Evolutionary conservation across 768 basidiomycete species (phyloP).

Genomic region (Agrocybe praecox): DNA sequence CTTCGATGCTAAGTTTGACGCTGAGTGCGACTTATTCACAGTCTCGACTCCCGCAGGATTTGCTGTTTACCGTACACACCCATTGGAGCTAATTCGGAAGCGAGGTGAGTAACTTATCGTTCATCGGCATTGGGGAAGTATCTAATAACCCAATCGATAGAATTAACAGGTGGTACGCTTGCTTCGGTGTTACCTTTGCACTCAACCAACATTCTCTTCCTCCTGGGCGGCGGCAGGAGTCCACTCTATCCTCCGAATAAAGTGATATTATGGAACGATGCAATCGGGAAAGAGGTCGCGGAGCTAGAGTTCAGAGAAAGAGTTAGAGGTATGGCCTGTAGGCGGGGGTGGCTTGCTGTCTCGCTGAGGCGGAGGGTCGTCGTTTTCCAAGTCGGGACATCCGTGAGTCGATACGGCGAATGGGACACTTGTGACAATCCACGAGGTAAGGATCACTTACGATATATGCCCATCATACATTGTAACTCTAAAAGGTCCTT

Average conservation of each 20-base stretch:
- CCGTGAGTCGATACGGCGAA: conserved; percentile 64
- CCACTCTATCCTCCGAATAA: conserved; percentile 92
- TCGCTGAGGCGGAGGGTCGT: conserved; percentile 79
- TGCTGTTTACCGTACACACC: conserved; percentile 78
- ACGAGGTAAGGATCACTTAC: conserved; percentile 52
- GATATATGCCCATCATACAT: conserved; percentile 6
- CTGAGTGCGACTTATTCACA: conserved; percentile 82
- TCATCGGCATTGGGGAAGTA: neutral
- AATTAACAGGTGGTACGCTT: conserved; percentile 79
- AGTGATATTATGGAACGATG: conserved; percentile 89
- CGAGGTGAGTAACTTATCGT: conserved; percentile 55
- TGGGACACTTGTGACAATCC: conserved; percentile 91
- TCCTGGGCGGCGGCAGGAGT: conserved; percentile 85
- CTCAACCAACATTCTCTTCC: conserved; percentile 80
- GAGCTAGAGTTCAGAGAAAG: conserved; percentile 89
- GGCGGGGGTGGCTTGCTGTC: conserved; percentile 85
- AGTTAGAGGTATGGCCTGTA: conserved; percentile 77
- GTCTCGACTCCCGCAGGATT: conserved; percentile 80
- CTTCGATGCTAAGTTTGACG: conserved; percentile 77
- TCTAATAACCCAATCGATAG: conserved; percentile 38
- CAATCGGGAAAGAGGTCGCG: conserved; percentile 72
- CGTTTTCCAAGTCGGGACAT: conserved; percentile 68
- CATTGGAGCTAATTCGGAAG: conserved; percentile 77
- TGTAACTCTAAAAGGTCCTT: conserved; percentile 15
- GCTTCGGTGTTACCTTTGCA: conserved; percentile 79